Evolutionary conservation across 192 early-diverging fungal species (phyloP), one percentile per base, ranked within the genome.

Genomic region (Backusella mclennaniae): DNA sequence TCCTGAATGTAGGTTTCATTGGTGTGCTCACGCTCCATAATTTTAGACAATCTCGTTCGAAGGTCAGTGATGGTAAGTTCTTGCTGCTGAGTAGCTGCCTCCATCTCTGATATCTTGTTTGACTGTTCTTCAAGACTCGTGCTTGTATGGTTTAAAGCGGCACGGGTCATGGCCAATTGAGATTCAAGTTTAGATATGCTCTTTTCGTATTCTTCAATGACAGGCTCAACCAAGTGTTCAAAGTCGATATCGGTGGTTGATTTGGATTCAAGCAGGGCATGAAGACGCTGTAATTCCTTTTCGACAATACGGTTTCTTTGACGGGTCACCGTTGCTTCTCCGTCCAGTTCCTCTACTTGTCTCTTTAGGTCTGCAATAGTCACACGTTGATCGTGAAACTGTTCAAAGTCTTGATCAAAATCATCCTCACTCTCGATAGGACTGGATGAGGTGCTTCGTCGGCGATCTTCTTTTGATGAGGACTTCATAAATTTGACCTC

Each of bases 161-260:
- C 88, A 35, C 83, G 85, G 1, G 90, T 80, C 66, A 87, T 66
- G n/a, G 80, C 79, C 38, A 93, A 73, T 74, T 93, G 85, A 35
- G 74, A 79, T 72, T 93, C 91, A 19, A 93, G 85, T 8, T 77
- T 78, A 11, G 88, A 85, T 46, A 93, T 87, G 67, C 85, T 87
- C 67, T 86, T 87, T 77, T 92, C 90, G 76, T 92, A 92, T 74
- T 92, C 92, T 63, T 91, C 88, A 77, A 93, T 87, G 3, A 93
- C 87, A 21, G 91, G 85, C 77, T 88, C 83, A 73, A 93, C 87
- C 77, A 90, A 72, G 72, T 90, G 44, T 73, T 87, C 66, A 68
- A 83, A 83, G 26, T 76, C 76, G n/a, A 66, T 67, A 14, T 85
- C 71, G 26, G 36, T n/a, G 14, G 36, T 33, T 31, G 77, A 67